Evolutionary conservation across 1,284 basidiomycete genomes (phyloP), one percentile per base, ranked within the genome.

Genomic region (Ganoderma sinense): DNA sequence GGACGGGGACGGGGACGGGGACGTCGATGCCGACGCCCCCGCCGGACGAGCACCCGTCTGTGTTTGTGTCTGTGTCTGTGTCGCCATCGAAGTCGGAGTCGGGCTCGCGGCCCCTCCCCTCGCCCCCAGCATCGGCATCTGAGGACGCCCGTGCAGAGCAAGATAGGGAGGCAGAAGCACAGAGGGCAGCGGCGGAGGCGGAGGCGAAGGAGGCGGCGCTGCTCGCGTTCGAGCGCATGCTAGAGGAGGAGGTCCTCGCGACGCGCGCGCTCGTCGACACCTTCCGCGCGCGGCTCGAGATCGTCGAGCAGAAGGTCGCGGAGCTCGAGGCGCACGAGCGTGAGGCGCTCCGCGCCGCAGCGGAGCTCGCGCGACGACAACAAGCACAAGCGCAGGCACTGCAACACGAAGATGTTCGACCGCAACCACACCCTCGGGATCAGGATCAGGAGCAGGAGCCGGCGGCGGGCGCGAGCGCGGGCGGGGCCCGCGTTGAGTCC

Each of bases 221-320:
- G 51, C 48, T 66, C 33, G 53, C 33, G 45, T 16, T 71, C 11
- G 73, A 74, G 65, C 69, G 71, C 11, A 64, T 70, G 18, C 73
- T 78, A 20, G 67, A 71, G 56, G 68, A 70, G 4, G 75, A 77
- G 64, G 67, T 80, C 33, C 60, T 72, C 41, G 73, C 71, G 45
- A 78, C 77, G n/a, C 77, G 76, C 14, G 74, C 76, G 20, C 71
- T 79, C n/a, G 66, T 80, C 36, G 76, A 77, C 23, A 70, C 69
- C 26, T 78, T 78, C 74, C 75, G 75, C 23, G 60, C 65, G 39
- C 76, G 79, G 33, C 69, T 79, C 20, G 77, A 77, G 64, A 64
- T 67, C 41, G 76, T 78, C 31, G 79, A 80, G 65, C 68, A 71
- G 64, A 78, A 77, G 60, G 74, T 79, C n/a, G 69, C 74, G 16